Conservation (phyloP, 2,329 filamentous ascomycete species). For the Eutypa lata region DNA sequence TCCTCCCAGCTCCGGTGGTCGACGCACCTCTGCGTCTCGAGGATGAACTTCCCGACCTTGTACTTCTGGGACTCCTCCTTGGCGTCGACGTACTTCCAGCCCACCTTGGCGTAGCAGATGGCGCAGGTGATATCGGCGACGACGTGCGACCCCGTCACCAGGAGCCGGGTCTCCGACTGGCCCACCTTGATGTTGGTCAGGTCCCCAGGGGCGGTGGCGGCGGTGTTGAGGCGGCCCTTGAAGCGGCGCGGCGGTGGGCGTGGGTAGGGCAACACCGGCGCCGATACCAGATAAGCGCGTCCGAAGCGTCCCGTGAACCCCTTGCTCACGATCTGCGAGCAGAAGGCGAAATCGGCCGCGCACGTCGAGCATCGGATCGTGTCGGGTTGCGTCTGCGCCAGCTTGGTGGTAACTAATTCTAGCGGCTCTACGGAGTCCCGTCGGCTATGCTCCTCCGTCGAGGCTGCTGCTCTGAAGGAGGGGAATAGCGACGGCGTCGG, state of each 20-base stretch:
- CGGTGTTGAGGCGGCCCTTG: not conserved
- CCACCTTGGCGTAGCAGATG: constrained; percentile 54
- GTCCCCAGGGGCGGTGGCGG: too few relatives aligned
- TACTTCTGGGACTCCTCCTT: constrained; percentile 58
- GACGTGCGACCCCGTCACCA: constrained; percentile 61
- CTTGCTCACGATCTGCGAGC: constrained; percentile 61
- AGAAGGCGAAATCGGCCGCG: constrained; percentile 58
- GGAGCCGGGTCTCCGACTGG: constrained; percentile 50
- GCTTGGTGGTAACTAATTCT: constrained; percentile 16
- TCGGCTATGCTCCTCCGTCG: constrained; percentile 12
- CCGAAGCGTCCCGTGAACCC: constrained; percentile 65
- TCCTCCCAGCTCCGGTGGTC: constrained; percentile 54
- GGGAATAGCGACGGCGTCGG: constrained; percentile 20
- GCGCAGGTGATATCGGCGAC: constrained; percentile 62
- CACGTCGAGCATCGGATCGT: constrained; percentile 59
- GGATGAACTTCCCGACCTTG: constrained; percentile 67
- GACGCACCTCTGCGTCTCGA: constrained; percentile 59
- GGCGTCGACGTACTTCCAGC: constrained; percentile 68
- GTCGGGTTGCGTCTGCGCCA: constrained; percentile 47
- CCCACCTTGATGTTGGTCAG: constrained; percentile 57
- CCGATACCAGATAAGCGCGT: constrained; percentile 58
- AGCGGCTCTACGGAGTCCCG: constrained; percentile 8
- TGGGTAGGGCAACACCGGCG: constrained; percentile 18
- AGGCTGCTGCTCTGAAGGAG: constrained; percentile 16
- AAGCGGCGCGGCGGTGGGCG: not conserved